Conservation (phyloP, 2,329 filamentous ascomycete species). For the Hymenoscyphus occultus region DNA sequence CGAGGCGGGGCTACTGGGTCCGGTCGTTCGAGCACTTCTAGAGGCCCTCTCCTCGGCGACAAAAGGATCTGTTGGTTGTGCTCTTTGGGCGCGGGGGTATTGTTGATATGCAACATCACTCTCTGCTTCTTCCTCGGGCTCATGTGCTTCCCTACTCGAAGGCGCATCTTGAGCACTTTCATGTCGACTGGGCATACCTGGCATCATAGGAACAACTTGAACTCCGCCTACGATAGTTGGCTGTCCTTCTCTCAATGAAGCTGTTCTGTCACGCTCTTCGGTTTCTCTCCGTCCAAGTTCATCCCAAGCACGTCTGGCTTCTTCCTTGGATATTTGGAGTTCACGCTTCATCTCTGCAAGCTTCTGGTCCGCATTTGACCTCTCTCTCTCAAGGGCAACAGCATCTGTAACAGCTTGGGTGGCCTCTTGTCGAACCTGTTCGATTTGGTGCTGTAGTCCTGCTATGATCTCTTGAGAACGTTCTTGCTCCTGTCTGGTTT, state of each 20-base stretch:
- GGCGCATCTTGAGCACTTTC: constrained; percentile 42
- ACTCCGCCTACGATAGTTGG: constrained; percentile 89
- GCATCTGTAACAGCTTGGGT: constrained; percentile 65
- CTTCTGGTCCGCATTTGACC: constrained; percentile 68
- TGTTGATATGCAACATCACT: constrained; percentile 31
- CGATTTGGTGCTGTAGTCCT: constrained; percentile 72
- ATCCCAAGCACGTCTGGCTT: constrained; percentile 94
- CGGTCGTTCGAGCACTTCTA: constrained; percentile 27
- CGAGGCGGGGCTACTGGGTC: constrained; percentile 16
- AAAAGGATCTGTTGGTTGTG: constrained; percentile 64
- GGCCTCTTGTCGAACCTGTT: constrained; percentile 68
- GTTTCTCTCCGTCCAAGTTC: constrained; percentile 91
- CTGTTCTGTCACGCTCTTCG: constrained; percentile 83
- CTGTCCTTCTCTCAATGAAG: constrained; percentile 80
- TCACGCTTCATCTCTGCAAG: constrained; percentile 91
- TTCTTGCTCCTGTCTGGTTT: constrained; percentile 86
- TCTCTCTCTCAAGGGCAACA: constrained; percentile 66
- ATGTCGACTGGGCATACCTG: constrained; percentile 59
- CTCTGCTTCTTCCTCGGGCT: constrained; percentile 27
- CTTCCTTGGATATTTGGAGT: constrained; percentile 90
- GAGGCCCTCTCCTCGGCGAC: constrained; percentile 43
- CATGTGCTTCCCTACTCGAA: constrained; percentile 41
- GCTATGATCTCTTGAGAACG: constrained; percentile 77
- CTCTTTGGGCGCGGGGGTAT: constrained; percentile 36
- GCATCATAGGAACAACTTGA: constrained; percentile 90